Evolutionary conservation across 345 rosid species (phyloP), one percentile per base, ranked within the genome.

Genomic region (Carallia pectinifolia): DNA sequence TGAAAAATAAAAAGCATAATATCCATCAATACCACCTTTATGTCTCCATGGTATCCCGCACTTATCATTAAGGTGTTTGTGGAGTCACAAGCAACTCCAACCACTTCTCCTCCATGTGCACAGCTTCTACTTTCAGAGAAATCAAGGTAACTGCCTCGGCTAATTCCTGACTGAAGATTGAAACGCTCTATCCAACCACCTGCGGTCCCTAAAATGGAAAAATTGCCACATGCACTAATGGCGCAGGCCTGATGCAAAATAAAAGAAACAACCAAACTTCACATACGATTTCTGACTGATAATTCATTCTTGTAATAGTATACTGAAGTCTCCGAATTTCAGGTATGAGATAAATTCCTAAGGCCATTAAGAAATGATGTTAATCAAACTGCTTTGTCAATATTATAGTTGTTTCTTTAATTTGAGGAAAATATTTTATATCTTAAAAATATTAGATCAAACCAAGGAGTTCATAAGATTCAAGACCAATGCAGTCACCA

Each of bases 211-310:
- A 95, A 81, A 70, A 95, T 81, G 56, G 97, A 94, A 83, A 92
- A 92, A 85, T 95, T 90, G 73, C 99, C 98, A 80, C 99, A 95
- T 6, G 98, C 94, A 81, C 97, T 95, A 58, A 95, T 92, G 60
- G 90, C 67, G 67, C 99, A 95, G 47, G 92, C 97, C 99, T 95
- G 81, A 62, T 37, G 48, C 65, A 69, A 73, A 61, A 71, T 39
- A 58, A 58, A 70, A 64, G n/a, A 64, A 27, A 39, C 19, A 18
- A 68, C 4, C 55, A 5, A 33, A 55, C 4, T 52, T 18, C 65
- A 62, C 40, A 12, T n/a, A 6, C 0, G 0, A 65, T 65, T 65
- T 37, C 67, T 38, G 30, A 54, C 67, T 38, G 27, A 54, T 13
- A 17, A 30, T 23, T 23, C 56, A 62, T 27, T 64, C 52, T 23